Conservation (phyloP, 345 rosid genomes). For the Eutrema yunnanense region DNA sequence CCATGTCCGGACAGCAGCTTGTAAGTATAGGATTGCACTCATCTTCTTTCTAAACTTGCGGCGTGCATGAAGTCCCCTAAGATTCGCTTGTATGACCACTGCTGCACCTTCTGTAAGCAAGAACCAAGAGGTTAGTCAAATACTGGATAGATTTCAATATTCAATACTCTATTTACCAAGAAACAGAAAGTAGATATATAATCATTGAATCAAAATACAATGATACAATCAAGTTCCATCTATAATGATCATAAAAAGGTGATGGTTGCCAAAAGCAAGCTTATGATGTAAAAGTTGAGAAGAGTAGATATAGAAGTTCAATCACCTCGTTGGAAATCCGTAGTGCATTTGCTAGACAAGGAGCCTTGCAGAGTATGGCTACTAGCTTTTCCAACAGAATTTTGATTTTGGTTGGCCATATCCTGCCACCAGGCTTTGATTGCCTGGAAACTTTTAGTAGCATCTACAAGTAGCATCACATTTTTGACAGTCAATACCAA, state of each 20-base stretch:
- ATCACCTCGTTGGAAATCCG: constrained; percentile 43
- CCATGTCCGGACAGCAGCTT: constrained; percentile 52
- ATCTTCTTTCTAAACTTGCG: constrained; percentile 41
- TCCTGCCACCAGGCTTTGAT: constrained; percentile 94
- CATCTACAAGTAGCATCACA: constrained; percentile 42
- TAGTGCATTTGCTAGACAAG: constrained; percentile 26
- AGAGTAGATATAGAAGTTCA: constrained; percentile 1
- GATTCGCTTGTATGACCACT: constrained; percentile 53
- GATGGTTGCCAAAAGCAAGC: neutral
- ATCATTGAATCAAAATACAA: neutral
- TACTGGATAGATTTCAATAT: constrained; percentile 1
- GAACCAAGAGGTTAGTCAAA: neutral
- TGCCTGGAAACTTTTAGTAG: constrained; percentile 62
- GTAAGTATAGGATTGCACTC: constrained; percentile 43
- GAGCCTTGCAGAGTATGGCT: constrained; percentile 26
- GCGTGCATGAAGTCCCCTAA: constrained; percentile 43
- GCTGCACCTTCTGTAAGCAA: constrained; percentile 55
- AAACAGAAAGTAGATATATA: neutral
- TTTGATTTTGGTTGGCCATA: constrained; percentile 58
- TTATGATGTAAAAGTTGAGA: neutral
- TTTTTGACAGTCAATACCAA: constrained; percentile 5
- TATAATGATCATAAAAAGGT: neutral
- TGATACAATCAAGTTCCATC: neutral
- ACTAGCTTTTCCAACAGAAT: constrained; percentile 31
- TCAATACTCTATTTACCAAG: neutral